Evolutionary conservation across 108 stramenopile species (phyloP).

Genomic region (Cyclotella distinguenda): DNA sequence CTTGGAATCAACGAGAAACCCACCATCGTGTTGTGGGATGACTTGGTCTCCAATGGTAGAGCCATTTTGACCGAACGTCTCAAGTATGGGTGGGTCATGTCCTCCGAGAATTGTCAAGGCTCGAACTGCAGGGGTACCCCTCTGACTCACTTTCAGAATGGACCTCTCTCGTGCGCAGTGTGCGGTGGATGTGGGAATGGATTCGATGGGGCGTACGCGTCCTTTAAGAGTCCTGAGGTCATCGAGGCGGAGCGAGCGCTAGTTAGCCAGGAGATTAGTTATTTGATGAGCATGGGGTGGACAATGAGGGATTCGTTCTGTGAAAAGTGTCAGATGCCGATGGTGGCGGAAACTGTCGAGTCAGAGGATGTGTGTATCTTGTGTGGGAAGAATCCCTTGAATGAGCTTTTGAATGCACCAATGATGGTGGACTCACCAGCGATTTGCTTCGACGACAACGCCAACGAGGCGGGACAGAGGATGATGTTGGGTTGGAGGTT

Average conservation of each 20-base stretch:
- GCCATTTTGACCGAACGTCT: slow-evolving; percentile 21
- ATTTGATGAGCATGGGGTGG: slow-evolving; percentile 30
- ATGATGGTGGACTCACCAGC: background rate
- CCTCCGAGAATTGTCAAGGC: slow-evolving; percentile 18
- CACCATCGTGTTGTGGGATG: slow-evolving; percentile 12
- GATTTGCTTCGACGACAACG: slow-evolving; percentile 11
- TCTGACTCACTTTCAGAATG: slow-evolving; percentile 6
- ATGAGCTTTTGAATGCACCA: background rate
- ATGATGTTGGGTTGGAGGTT: slow-evolving; percentile 16
- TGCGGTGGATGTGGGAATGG: slow-evolving; percentile 26
- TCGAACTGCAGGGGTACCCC: slow-evolving; percentile 24
- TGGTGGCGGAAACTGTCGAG: slow-evolving; percentile 17
- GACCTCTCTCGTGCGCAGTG: slow-evolving; percentile 20
- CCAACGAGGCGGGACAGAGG: slow-evolving; percentile 25
- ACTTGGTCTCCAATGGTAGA: slow-evolving; percentile 13
- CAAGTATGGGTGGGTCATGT: slow-evolving; percentile 22
- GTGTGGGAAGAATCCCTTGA: slow-evolving; percentile 18
- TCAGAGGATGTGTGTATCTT: slow-evolving; percentile 29
- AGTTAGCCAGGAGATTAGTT: slow-evolving; percentile 23
- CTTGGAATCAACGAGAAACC: background rate
- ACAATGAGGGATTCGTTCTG: slow-evolving; percentile 18
- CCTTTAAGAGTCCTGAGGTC: slow-evolving; percentile 10
- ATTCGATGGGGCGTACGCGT: slow-evolving; percentile 23
- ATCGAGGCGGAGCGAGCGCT: slow-evolving; percentile 23
- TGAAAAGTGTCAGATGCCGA: slow-evolving; percentile 27